phyloP scores from a whole-genome alignment of 257 asterid species.

The Vinca minor region DNA sequence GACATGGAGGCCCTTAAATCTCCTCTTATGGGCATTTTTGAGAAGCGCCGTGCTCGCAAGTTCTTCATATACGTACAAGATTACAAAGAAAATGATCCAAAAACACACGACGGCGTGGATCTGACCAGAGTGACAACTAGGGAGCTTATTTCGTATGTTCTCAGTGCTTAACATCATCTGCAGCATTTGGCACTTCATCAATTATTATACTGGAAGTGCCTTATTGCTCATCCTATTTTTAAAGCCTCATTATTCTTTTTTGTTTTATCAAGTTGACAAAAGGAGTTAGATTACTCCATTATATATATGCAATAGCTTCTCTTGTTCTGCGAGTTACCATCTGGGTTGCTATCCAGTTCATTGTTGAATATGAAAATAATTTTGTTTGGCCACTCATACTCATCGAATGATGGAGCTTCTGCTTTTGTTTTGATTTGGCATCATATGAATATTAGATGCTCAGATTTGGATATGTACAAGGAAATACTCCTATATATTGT shows the following conservation, averaged over 20 bases:
- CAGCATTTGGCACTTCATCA: background rate
- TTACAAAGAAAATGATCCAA: constrained; percentile 71
- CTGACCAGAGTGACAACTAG: constrained; percentile 68
- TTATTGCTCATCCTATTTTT: background rate
- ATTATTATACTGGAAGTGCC: background rate
- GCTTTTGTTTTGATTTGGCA: background rate
- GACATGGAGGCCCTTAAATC: constrained; percentile 97
- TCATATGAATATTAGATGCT: background rate
- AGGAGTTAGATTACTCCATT: background rate
- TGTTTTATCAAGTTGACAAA: background rate
- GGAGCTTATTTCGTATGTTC: constrained; percentile 74
- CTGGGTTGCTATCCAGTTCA: too few species aligned
- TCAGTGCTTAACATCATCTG: background rate
- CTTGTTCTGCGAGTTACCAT: too few species aligned
- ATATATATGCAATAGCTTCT: background rate
- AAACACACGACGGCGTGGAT: constrained; percentile 91
- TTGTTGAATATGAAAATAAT: too few species aligned
- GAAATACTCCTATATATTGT: background rate
- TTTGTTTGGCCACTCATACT: too few species aligned
- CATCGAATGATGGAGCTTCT: too few species aligned
- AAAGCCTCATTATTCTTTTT: background rate
- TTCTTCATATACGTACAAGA: constrained; percentile 90
- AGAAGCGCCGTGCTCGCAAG: constrained; percentile 93
- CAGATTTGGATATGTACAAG: background rate
- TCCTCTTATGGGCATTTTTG: constrained; percentile 96